These are phyloP conservation scores for Alnus glutinosa DNA, from an alignment of 306 rosid species.

Conservation along the genomic window DNA sequence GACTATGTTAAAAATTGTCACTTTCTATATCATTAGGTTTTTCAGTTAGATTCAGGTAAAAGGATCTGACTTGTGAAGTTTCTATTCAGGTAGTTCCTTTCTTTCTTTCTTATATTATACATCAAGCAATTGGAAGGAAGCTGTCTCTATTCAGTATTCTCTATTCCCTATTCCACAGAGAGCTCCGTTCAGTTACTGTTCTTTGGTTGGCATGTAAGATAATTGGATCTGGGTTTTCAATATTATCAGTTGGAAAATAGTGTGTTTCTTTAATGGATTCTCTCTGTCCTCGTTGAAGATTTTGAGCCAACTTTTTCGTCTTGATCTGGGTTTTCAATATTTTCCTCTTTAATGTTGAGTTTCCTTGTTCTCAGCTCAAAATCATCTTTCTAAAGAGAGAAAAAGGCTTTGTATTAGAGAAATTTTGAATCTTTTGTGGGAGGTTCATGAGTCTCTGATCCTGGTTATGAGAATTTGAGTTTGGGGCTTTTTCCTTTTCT, in stretches of 20 bases:
- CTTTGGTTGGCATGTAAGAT: slow-evolving; percentile 21
- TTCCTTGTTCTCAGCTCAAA: background rate
- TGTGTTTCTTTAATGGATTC: slow-evolving; percentile 13
- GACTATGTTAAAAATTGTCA: slow-evolving; percentile 15
- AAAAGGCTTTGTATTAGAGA: background rate
- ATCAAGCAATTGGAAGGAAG: slow-evolving; percentile 24
- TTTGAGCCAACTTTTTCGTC: slow-evolving; percentile 10
- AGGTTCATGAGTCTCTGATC: slow-evolving; percentile 15
- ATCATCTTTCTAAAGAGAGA: background rate
- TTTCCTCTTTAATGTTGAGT: background rate
- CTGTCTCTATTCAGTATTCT: slow-evolving; percentile 13
- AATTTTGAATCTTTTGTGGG: background rate
- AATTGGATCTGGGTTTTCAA: slow-evolving; percentile 18
- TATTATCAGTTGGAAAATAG: slow-evolving; percentile 8
- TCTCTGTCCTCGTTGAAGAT: slow-evolving; percentile 13
- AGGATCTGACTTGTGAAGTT: slow-evolving; percentile 19
- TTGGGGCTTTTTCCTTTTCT: background rate
- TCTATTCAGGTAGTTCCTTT: slow-evolving; percentile 4
- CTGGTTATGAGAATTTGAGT: slow-evolving; percentile 35
- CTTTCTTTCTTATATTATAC: slow-evolving; percentile 21
- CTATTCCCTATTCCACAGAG: background rate
- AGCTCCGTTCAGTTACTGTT: slow-evolving; percentile 8
- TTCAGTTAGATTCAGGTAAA: slow-evolving; percentile 45
- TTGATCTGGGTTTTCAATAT: slow-evolving; percentile 31
- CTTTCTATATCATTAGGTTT: background rate